phyloP scores from a whole-genome alignment of 768 basidiomycete genomes.

The Trametes cubensis region DNA sequence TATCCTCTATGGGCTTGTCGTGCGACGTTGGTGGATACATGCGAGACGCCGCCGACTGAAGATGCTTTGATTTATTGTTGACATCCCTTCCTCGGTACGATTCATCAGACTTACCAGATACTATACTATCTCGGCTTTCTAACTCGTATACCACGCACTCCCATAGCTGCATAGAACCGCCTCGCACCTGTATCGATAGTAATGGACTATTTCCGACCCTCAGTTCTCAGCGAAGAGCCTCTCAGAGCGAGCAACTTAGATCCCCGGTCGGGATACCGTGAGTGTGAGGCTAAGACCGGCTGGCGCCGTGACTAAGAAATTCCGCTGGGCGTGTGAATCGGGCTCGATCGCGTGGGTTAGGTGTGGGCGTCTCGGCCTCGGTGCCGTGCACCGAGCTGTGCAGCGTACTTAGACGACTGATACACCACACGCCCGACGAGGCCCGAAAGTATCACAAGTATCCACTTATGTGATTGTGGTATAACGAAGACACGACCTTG shows the following conservation, averaged over 20 bases:
- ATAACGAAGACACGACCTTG: too few relatives aligned
- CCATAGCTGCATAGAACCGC: background rate
- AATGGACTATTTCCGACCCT: background rate
- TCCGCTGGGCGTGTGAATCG: too few relatives aligned
- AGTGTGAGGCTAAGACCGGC: too few relatives aligned
- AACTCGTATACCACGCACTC: background rate
- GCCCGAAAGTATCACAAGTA: too few relatives aligned
- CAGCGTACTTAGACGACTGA: too few relatives aligned
- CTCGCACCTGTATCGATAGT: background rate
- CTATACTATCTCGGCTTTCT: background rate
- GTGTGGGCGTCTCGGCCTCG: too few relatives aligned
- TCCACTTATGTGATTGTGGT: too few relatives aligned
- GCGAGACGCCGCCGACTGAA: conserved; percentile 45
- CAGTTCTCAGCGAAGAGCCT: background rate
- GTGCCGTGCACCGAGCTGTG: too few relatives aligned
- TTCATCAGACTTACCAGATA: background rate
- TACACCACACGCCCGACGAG: too few relatives aligned
- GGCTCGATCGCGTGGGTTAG: too few relatives aligned
- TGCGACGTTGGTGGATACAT: conserved; percentile 66
- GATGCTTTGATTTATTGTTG: conserved; percentile 10
- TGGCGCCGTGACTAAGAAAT: too few relatives aligned
- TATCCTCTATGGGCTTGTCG: conserved; percentile 46
- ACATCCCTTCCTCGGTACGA: background rate
- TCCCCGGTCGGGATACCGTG: too few relatives aligned
- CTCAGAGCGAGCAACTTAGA: background rate